Evolutionary conservation across 2,329 filamentous ascomycete species (phyloP), one percentile per base, ranked within the genome.

Genomic region (Aspergillus calidoustus): DNA sequence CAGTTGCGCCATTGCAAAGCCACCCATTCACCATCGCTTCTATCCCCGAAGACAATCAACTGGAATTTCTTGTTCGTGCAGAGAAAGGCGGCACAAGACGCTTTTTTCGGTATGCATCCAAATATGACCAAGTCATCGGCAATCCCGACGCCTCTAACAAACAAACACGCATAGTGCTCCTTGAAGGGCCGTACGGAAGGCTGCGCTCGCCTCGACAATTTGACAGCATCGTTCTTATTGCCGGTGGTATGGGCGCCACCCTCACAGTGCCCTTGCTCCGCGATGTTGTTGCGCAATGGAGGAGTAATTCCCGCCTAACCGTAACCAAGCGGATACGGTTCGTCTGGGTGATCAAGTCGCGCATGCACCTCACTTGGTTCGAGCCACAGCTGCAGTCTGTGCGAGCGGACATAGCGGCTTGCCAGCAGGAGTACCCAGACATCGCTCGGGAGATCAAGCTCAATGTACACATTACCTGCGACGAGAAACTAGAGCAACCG

Each of bases 21-120:
- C 87, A 90, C 65, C 88, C 87, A 0, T 89, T 89, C 68, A 89
- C 86, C 1, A 86, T 89, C 61, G 77, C 84, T 3, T 86, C 84
- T 1, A 78, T 87, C 13, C 83, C 84, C 0, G 77, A 79, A 44
- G 85, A 87, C 67, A 78, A 80, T 1, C 82, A 80, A 59, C 79
- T 88, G 71, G 84, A 86, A 55, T 86, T 88, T 63, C 70, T 86
- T 4, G 77, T 87, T 9, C 83, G 84, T 60, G 79, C 84, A 1
- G 79, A 86, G 66, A 80, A 76, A 38, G 86, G 85, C 13, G 83
- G 79, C 11, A 87, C 85, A 1, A 79, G 72, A 53, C 79, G 77
- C 7, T 79, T 87, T 60, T 83, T 83, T 69, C 74, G 74, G 48
- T 81, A 84, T 66, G 83, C 84, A 6, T 79, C 81, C 57, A 84